These are phyloP conservation scores for Candida ficus DNA, from an alignment of 805 yeast genomes.

Conservation along the genomic window DNA sequence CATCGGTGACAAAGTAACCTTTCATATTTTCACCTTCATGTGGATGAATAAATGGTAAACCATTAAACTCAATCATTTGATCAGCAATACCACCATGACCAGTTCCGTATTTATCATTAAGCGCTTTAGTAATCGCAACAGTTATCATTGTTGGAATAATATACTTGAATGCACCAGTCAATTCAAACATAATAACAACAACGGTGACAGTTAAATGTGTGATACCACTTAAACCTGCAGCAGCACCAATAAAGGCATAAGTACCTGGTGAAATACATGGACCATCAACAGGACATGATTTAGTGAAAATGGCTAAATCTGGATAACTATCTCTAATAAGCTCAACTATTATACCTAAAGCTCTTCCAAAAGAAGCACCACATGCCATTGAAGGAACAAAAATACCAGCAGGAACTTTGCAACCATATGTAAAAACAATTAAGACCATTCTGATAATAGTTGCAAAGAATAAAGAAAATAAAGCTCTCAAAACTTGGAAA, in stretches of 20 bases:
- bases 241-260: constrained; percentile 94
- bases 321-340: constrained; percentile 36
- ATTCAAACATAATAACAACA: constrained; percentile 91
- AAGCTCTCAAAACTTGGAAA: constrained; percentile 28
- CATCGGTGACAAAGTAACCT: constrained; percentile 41
- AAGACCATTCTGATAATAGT: constrained; percentile 65
- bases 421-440: constrained; percentile 83
- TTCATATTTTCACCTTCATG: constrained; percentile 64
- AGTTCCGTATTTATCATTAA: constrained; percentile 71
- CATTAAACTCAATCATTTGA: constrained; percentile 85
- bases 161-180: constrained; percentile 91
- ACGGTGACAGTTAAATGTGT: constrained; percentile 90
- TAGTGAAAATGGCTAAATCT: constrained; percentile 28
- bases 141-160: constrained; percentile 96
- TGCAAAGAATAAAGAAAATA: constrained; percentile 60
- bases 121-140: constrained; percentile 78
- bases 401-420: constrained; percentile 95
- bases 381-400: constrained; percentile 96
- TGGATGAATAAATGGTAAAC: constrained; percentile 74
- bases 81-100: constrained; percentile 82
- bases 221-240: constrained; percentile 90
- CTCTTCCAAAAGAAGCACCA: constrained; percentile 92
- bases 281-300: constrained; percentile 36
- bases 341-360: constrained; percentile 72
- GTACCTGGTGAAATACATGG: constrained; percentile 86